Percentiles rank a stretch among this genome's conserved stretches.
Conservation (phyloP, 805 yeast genomes). For the Lipomyces yamanashiensis region DNA sequence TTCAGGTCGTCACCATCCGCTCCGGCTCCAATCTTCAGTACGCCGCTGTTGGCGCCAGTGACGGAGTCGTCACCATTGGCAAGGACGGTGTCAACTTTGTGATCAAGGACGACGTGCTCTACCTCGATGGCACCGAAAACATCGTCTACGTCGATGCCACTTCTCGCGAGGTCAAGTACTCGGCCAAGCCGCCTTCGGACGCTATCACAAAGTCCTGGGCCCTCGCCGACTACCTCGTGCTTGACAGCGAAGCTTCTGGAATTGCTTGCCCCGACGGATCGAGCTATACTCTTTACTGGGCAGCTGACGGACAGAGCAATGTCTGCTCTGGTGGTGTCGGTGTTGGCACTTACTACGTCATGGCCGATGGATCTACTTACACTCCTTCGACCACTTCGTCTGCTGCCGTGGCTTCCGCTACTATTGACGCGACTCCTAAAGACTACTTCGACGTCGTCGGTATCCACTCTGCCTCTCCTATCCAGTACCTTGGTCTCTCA, state of each 20-base stretch:
- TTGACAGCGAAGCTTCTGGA: conserved; percentile 16
- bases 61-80: conserved; percentile 20
- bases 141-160: conserved; percentile 24
- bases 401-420: conserved; percentile 10
- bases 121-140: conserved; percentile 17
- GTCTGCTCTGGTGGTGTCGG: conserved; percentile 22
- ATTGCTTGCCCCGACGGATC: conserved; percentile 20
- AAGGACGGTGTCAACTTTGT: neutral
- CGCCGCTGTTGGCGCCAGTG: conserved; percentile 16
- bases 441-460: conserved; percentile 18
- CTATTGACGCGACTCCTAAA: neutral
- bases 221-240: conserved; percentile 12
- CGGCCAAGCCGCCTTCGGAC: conserved; percentile 8
- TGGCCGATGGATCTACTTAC: neutral
- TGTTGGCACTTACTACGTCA: conserved; percentile 15
- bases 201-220: conserved; percentile 22
- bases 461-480: conserved; percentile 23
- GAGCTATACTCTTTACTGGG: conserved; percentile 29
- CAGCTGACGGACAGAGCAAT: conserved; percentile 2
- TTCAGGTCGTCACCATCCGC: conserved; percentile 23
- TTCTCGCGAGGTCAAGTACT: conserved; percentile 23
- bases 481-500: conserved; percentile 18
- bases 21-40: conserved; percentile 28
- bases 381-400: conserved; percentile 6
- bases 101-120: conserved; percentile 21